These are phyloP conservation scores for Gossypium longicalyx DNA, from an alignment of 345 rosid species.

Conservation along the genomic window DNA sequence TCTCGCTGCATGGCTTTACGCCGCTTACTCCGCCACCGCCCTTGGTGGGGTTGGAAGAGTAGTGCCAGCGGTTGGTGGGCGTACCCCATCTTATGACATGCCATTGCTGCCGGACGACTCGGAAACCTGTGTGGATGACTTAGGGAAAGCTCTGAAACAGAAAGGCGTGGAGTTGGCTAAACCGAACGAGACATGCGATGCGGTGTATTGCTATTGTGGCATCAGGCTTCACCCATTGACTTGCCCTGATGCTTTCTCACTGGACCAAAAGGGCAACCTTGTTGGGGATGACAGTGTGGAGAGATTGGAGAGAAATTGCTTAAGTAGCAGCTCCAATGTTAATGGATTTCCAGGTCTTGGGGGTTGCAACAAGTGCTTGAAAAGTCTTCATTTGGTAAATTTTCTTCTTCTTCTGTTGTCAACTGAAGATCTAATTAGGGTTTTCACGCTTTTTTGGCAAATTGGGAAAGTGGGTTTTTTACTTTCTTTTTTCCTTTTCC, in stretches of 20 bases:
- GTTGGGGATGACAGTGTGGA: constrained; percentile 57
- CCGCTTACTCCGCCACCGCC: constrained; percentile 79
- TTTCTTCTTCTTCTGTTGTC: background rate
- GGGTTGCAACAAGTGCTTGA: constrained; percentile 79
- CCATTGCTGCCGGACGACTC: constrained; percentile 93
- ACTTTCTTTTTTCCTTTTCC: background rate
- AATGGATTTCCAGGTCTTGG: constrained; percentile 57
- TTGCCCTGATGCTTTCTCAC: constrained; percentile 63
- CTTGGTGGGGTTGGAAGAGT: constrained; percentile 29
- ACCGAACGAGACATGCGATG: constrained; percentile 83
- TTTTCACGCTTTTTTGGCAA: background rate
- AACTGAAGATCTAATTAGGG: background rate
- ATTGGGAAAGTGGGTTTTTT: constrained; percentile 24
- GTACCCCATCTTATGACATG: constrained; percentile 45
- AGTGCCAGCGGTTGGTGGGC: constrained; percentile 17
- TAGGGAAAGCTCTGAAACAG: constrained; percentile 59
- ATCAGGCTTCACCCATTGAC: constrained; percentile 72
- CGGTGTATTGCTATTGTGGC: constrained; percentile 84
- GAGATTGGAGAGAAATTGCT: constrained; percentile 67
- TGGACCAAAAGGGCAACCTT: constrained; percentile 47
- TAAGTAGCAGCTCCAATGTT: constrained; percentile 42
- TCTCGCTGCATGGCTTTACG: constrained; percentile 81
- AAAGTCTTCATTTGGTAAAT: constrained; percentile 55
- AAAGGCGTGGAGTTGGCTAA: constrained; percentile 55
- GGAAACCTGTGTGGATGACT: constrained; percentile 80